phyloP scores from a whole-genome alignment of 768 basidiomycete genomes.

The Cystofilobasidium bisporidii region DNA sequence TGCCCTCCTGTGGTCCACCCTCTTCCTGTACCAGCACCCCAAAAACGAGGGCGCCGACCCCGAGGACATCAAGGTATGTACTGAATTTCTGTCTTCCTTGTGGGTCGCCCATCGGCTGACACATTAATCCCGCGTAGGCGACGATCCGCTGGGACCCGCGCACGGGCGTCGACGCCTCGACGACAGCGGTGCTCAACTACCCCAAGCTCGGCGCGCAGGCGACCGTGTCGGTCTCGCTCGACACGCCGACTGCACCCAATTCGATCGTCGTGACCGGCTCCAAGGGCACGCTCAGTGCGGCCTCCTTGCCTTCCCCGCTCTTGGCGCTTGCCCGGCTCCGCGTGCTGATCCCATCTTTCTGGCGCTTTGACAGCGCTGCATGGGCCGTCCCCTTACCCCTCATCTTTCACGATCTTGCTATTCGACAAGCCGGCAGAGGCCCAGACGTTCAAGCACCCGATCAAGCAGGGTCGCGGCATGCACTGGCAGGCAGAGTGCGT shows the following conservation, averaged over 20 bases:
- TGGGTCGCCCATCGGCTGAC: too few relatives aligned
- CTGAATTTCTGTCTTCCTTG: too few relatives aligned
- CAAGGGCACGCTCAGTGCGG: slow-evolving; percentile 12
- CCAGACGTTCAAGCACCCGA: slow-evolving; percentile 16
- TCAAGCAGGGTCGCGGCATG: slow-evolving; percentile 60
- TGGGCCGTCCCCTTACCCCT: slow-evolving; percentile 14
- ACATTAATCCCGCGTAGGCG: background rate
- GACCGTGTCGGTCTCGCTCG: slow-evolving; percentile 3
- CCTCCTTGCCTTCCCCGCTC: background rate
- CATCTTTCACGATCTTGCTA: slow-evolving; percentile 20
- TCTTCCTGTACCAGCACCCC: slow-evolving; percentile 36
- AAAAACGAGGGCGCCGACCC: slow-evolving; percentile 33
- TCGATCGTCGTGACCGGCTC: slow-evolving; percentile 18
- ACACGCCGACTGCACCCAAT: slow-evolving; percentile 14
- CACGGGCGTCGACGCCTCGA: slow-evolving; percentile 19
- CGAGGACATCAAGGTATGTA: slow-evolving; percentile 24
- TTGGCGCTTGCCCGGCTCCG: too few relatives aligned
- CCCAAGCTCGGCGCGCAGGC: slow-evolving; percentile 10
- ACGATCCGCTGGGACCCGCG: slow-evolving; percentile 1
- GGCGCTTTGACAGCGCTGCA: slow-evolving; percentile 8
- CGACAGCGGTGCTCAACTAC: slow-evolving; percentile 3
- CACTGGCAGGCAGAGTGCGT: slow-evolving; percentile 65
- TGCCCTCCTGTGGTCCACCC: slow-evolving; percentile 28
- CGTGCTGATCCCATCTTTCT: background rate
- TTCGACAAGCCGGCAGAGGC: background rate